Percentiles rank a stretch among this genome's conserved stretches.
phyloP scores from a whole-genome alignment of 495 filamentous ascomycete genomes.

The Pyronema omphalodes region DNA sequence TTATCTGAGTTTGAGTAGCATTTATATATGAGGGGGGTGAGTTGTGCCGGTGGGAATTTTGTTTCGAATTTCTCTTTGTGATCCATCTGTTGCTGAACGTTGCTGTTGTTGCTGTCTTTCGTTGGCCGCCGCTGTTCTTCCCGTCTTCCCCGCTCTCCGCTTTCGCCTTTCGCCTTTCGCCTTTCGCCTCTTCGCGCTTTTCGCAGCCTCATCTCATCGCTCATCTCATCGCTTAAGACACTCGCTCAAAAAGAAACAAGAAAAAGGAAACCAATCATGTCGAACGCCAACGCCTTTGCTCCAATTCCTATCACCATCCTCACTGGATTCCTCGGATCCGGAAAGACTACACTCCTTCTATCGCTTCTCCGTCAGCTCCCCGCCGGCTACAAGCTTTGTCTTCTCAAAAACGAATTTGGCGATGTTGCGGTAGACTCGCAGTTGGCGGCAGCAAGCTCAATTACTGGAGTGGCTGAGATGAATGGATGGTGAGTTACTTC shows the following conservation, averaged over 20 bases:
- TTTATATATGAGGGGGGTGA: not conserved
- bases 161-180: not conserved
- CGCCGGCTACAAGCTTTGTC: slow-evolving; percentile 57
- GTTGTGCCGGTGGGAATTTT: not conserved
- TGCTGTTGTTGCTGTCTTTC: not conserved
- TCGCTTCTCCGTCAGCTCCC: slow-evolving; percentile 37
- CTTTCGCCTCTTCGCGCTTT: not conserved
- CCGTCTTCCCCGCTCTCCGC: not conserved
- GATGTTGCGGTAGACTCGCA: slow-evolving; percentile 86
- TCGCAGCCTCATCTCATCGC: not conserved
- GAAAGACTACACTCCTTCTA: slow-evolving; percentile 69
- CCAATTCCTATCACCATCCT: slow-evolving; percentile 84
- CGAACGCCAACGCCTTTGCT: slow-evolving; percentile 26
- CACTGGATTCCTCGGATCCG: slow-evolving; percentile 86
- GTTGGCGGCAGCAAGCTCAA: slow-evolving; percentile 58
- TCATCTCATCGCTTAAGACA: too few relatives aligned
- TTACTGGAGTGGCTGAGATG: slow-evolving; percentile 79
- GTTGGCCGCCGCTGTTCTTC: not conserved
- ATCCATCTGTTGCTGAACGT: too few relatives aligned
- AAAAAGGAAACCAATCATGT: not conserved
- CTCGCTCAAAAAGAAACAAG: too few relatives aligned
- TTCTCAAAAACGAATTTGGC: slow-evolving; percentile 96
- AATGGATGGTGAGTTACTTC: slow-evolving; percentile 47
- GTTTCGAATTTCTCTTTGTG: not conserved
- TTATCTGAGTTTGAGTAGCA: not conserved